Evolutionary conservation across 2,329 filamentous ascomycete genomes (phyloP).

Genomic region (Neofusicoccum umdonicola): DNA sequence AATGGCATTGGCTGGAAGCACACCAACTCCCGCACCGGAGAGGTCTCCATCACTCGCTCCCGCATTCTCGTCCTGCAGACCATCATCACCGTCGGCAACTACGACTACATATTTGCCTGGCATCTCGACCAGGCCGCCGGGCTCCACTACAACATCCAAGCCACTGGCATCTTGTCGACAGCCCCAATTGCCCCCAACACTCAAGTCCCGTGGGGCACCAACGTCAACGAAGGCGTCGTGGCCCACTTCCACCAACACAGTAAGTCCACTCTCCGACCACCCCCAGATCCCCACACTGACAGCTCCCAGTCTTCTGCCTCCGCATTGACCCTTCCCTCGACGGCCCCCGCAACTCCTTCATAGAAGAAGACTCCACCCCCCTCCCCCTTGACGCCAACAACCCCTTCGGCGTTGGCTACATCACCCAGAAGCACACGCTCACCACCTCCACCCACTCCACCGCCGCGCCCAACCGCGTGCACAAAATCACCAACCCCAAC

Average conservation of each 20-base stretch:
- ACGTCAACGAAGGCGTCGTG: slow-evolving; percentile 21
- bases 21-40: slow-evolving; percentile 27
- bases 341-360: slow-evolving; percentile 35
- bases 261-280: neutral
- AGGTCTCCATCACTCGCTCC: slow-evolving; percentile 24
- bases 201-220: slow-evolving; percentile 21
- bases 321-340: slow-evolving; percentile 46
- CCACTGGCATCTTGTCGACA: slow-evolving; percentile 23
- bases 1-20: slow-evolving; percentile 31
- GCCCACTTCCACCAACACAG: slow-evolving; percentile 23
- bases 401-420: slow-evolving; percentile 3
- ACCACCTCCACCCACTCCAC: slow-evolving; percentile 19
- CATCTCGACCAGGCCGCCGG: slow-evolving; percentile 22
- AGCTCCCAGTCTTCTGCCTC: slow-evolving; percentile 35
- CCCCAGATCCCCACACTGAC: neutral
- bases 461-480: slow-evolving; percentile 33
- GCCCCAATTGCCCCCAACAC: slow-evolving; percentile 17
- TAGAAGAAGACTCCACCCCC: slow-evolving; percentile 27
- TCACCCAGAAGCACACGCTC: slow-evolving; percentile 12
- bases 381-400: slow-evolving; percentile 20
- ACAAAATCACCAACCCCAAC: slow-evolving; percentile 50
- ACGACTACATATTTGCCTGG: slow-evolving; percentile 27
- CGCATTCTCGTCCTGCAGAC: slow-evolving; percentile 28
- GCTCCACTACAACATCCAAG: slow-evolving; percentile 22
- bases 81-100: slow-evolving; percentile 30